Conservation (phyloP, 2,329 filamentous ascomycete species). For the Colletotrichum sp. region DNA sequence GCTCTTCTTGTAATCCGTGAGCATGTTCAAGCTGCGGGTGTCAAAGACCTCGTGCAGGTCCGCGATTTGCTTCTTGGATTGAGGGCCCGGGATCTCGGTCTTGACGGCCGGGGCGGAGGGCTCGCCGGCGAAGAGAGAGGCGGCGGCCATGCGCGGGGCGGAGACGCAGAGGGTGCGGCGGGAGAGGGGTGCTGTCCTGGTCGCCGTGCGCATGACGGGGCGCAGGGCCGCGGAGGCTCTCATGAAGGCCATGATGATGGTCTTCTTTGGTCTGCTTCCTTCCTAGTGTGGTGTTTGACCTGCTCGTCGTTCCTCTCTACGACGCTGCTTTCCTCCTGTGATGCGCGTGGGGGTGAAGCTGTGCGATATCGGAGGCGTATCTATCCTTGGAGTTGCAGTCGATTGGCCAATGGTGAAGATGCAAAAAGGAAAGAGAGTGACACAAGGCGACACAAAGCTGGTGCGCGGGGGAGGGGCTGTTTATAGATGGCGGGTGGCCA, state of each 20-base stretch:
- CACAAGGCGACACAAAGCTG: not conserved
- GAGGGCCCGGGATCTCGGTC: slow-evolving; percentile 75
- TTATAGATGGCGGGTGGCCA: slow-evolving; percentile 21
- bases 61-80: slow-evolving; percentile 70
- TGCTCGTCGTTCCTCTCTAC: not conserved
- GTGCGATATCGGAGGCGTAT: slow-evolving; percentile 8
- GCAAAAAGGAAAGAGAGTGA: not conserved
- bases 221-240: slow-evolving; percentile 14
- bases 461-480: slow-evolving; percentile 7
- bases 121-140: slow-evolving; percentile 49
- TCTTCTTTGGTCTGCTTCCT: not conserved
- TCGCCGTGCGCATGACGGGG: slow-evolving; percentile 12
- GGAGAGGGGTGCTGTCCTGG: not conserved
- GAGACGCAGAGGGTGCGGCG: slow-evolving; percentile 15
- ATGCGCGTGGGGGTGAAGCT: not conserved
- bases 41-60: slow-evolving; percentile 83
- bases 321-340: not conserved
- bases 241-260: slow-evolving; percentile 10
- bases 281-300: not conserved
- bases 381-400: not conserved
- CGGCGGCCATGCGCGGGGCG: slow-evolving; percentile 15
- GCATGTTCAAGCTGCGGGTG: slow-evolving; percentile 83
- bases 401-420: not conserved
- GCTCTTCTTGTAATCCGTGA: slow-evolving; percentile 76
- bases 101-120: slow-evolving; percentile 57